These are phyloP conservation scores for Ananas comosus DNA, from an alignment of 176 grass and related monocot genomes.

Conservation along the genomic window DNA sequence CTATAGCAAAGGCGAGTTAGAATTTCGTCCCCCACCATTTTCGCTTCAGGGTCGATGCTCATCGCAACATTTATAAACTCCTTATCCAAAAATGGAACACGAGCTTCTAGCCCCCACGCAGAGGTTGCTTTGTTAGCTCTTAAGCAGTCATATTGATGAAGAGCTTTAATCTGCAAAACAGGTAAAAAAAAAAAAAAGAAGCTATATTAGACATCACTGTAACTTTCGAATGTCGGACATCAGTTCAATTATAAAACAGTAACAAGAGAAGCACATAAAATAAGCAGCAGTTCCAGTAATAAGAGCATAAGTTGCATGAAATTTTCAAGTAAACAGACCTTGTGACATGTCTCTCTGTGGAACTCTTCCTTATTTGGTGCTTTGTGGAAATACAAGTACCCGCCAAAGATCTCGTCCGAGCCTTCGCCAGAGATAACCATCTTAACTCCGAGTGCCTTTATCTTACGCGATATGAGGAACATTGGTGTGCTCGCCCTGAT, in stretches of 20 bases:
- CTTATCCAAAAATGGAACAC: conserved; percentile 95
- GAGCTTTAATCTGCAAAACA: conserved; percentile 50
- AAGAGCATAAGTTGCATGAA: no score
- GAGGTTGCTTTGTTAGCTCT: conserved; percentile 91
- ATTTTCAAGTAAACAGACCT: conserved; percentile 27
- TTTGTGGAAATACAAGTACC: conserved; percentile 98
- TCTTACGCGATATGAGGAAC: conserved; percentile 97
- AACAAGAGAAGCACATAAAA: not conserved
- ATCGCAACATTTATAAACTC: conserved; percentile 82
- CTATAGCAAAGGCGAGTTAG: no score
- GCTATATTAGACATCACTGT: not conserved
- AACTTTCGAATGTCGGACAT: no score
- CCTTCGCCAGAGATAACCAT: conserved; percentile 98
- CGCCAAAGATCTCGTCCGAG: conserved; percentile 86
- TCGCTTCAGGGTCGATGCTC: conserved; percentile 89
- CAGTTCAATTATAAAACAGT: not conserved
- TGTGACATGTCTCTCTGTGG: conserved; percentile 86
- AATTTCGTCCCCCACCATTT: conserved; percentile 35
- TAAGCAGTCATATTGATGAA: conserved; percentile 90
- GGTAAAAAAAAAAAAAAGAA: not conserved
- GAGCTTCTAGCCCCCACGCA: conserved; percentile 85
- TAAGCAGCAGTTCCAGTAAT: no score
- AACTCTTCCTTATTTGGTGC: conserved; percentile 94
- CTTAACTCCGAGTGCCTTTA: conserved; percentile 89
- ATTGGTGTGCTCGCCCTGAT: conserved; percentile 95